These are phyloP conservation scores for Huntiella decipiens DNA, from an alignment of 2,329 filamentous ascomycete species.

Conservation along the genomic window DNA sequence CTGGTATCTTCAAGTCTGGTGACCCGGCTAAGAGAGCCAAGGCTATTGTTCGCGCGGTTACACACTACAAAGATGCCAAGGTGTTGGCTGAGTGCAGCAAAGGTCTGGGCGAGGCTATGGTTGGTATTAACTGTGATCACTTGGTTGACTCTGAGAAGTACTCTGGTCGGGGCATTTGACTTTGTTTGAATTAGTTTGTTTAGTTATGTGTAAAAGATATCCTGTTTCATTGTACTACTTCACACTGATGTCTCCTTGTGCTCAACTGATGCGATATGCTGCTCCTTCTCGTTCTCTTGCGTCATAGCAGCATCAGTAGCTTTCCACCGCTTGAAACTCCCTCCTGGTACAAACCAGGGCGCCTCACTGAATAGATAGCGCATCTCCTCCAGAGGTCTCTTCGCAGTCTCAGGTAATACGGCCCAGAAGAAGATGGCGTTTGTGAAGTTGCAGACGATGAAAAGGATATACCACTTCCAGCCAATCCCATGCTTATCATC, in stretches of 20 bases:
- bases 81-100: slow-evolving; percentile 73
- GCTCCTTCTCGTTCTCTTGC: background rate
- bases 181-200: background rate
- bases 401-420: slow-evolving; percentile 46
- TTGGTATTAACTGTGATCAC: slow-evolving; percentile 70
- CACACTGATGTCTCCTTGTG: background rate
- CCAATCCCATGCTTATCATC: slow-evolving; percentile 22
- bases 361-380: slow-evolving; percentile 46
- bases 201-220: background rate
- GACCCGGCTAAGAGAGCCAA: slow-evolving; percentile 76
- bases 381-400: slow-evolving; percentile 48
- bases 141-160: slow-evolving; percentile 69
- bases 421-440: slow-evolving; percentile 36
- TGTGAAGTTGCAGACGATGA: slow-evolving; percentile 38
- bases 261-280: background rate
- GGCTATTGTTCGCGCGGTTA: slow-evolving; percentile 87
- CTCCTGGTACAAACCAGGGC: slow-evolving; percentile 40
- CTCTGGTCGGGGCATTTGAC: slow-evolving; percentile 67
- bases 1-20: slow-evolving; percentile 92
- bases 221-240: background rate
- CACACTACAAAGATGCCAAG: slow-evolving; percentile 72
- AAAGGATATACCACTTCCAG: slow-evolving; percentile 30
- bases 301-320: no score
- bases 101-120: slow-evolving; percentile 93
- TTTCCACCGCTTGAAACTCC: slow-evolving; percentile 19